Base-by-base conservation (phyloP, 2,329 filamentous ascomycete species). In the Talaromyces albobiverticillius region DNA sequence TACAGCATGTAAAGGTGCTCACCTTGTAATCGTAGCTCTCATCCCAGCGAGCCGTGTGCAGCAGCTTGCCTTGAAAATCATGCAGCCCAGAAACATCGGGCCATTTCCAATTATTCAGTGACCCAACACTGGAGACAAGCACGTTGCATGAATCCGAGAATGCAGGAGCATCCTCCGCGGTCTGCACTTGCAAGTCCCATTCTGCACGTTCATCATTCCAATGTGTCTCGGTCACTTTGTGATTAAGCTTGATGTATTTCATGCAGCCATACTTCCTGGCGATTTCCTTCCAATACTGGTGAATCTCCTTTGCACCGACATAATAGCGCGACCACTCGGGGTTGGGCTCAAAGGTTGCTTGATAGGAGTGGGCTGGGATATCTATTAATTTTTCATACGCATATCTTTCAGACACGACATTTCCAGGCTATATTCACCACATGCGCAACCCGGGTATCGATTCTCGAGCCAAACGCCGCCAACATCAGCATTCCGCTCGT, bases 1-100 rank as follows among this genome's bases (percentile, higher is more conserved):
- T 18, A 20, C 2, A 23, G 23, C 8, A 25, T 45, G 18, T 29
- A 32, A 47, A 7, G 7, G 13, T 29, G 38, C 51, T 23, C 42
- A 46, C 57, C 14, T 43, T 60, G 36, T 63, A 58, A 41, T 66
- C 60, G 40, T 57, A 62, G 11, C 57, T 57, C 22, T 64, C 54
- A 36, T 71, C 66, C 71, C 72, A 77, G 8, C 47, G 55, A 10
- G 74, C 74, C 16, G 62, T 70, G 55, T 77, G 75, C 18, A 74
- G 55, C 3, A 76, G 59, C 31, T 66, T 60, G 4, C 74, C 73
- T 42, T 72, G 62, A 58, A 79, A 80, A 9, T 62, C 60, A 9
- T 75, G 64, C 11, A 75, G 63, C 1, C 76, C 77, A 2, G 64
- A 60, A 13, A 79, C 71, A 45, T 73, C 63, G 4, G 75, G 74